Evolutionary conservation across 225 moss, liverwort and hornwort species (phyloP), one percentile per base, ranked within the genome.

Genomic region (Polytrichum formosum): DNA sequence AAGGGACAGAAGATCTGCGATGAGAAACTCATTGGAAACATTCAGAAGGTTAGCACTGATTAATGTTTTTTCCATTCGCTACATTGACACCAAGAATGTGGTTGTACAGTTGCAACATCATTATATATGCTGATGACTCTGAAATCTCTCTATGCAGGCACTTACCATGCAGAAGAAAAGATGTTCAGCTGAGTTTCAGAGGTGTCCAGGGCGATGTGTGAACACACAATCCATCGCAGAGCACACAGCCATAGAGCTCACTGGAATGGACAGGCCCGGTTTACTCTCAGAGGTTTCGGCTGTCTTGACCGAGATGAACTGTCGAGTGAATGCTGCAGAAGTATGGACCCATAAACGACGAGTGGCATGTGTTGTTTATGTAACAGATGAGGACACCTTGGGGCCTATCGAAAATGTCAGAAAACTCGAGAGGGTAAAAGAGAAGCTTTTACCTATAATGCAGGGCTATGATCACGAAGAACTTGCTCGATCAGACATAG

Each of bases 261-360:
- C 86, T 0, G 95, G 95, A 63, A 90, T 85, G 60, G 95, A 95
- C 31, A 90, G 93, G 62, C 91, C 95, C 63, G 91, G 93, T 4
- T 79, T 95, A 63, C 86, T 93, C 54, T 95, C 92, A 23, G 93
- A 93, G 72, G 90, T 95, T 56, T 83, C 93, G 29, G 91, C 91
- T 54, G 95, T 90, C 26, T 82, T 95, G 29, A 76, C 85, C 22
- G 85, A 87, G 37, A 80, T 93, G 80, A 73, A 85, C 26, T 93
- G 93, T 65, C 89, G 87, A 66, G 93, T 95, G n/a, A 95, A 91
- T 68, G 91, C 92, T 64, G 93, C 91, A 8, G 93, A 95, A 73
- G 93, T 95, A 21, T 95, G 95, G 95, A 95, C 95, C 21, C 95
- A 95, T 69, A 91, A 93, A 17, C 78, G 88, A 76, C 85, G 95